Conservation (phyloP, 2,329 filamentous ascomycete genomes). For the Saccharata proteae region DNA sequence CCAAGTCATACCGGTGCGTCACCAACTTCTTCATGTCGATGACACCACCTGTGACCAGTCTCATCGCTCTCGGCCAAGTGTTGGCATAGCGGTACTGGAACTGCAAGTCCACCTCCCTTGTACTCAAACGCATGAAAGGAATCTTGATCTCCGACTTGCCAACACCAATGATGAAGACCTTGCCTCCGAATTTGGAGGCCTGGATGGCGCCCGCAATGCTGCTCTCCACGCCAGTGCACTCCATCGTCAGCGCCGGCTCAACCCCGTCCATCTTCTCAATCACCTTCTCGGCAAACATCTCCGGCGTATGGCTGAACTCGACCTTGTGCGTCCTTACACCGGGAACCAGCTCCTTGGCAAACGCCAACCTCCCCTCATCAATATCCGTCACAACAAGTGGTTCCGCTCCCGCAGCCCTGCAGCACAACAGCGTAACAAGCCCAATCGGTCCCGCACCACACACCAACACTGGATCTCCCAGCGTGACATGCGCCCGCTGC, state of each 20-base stretch:
- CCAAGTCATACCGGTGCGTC: slow-evolving; percentile 74
- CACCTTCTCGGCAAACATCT: slow-evolving; percentile 59
- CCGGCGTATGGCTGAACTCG: slow-evolving; percentile 47
- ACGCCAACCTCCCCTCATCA: slow-evolving; percentile 69
- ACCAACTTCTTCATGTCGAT: slow-evolving; percentile 72
- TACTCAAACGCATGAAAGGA: slow-evolving; percentile 87
- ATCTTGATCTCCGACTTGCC: slow-evolving; percentile 92
- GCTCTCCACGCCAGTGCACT: slow-evolving; percentile 91
- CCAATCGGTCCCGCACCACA: slow-evolving; percentile 93
- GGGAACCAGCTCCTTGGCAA: slow-evolving; percentile 74
- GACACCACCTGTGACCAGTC: slow-evolving; percentile 72
- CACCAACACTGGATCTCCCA: slow-evolving; percentile 79
- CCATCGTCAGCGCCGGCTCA: slow-evolving; percentile 71
- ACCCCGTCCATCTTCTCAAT: slow-evolving; percentile 62
- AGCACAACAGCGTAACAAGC: slow-evolving; percentile 75
- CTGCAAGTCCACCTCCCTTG: slow-evolving; percentile 84
- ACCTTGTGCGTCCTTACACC: slow-evolving; percentile 72
- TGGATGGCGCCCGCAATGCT: slow-evolving; percentile 79
- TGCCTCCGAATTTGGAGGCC: slow-evolving; percentile 86
- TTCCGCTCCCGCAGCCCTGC: slow-evolving; percentile 73
- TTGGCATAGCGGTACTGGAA: slow-evolving; percentile 96
- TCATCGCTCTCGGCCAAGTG: slow-evolving; percentile 89
- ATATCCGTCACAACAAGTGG: slow-evolving; percentile 93
- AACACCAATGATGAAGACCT: slow-evolving; percentile 93
- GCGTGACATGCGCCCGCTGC: slow-evolving; percentile 64